Conservation (phyloP, 1,139 yeast genomes). For the Kazachstania sp. region DNA sequence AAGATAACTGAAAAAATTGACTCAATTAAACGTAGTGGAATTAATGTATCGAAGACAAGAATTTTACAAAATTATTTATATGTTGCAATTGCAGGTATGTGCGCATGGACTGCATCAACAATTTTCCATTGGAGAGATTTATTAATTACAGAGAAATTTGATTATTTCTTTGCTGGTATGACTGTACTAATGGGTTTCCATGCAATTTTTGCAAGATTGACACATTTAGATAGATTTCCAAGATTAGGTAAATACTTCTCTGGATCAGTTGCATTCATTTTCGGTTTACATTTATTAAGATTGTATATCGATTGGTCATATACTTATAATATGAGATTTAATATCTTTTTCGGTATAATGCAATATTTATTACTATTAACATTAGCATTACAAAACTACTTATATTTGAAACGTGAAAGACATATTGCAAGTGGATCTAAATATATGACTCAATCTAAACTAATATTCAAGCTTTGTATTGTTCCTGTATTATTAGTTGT, state of each 20-base stretch:
- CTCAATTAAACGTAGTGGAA: conserved; percentile 9
- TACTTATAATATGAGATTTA: conserved; percentile 89
- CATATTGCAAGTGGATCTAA: conserved; percentile 8
- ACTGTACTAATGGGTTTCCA: conserved; percentile 76
- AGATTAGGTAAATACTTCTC: conserved; percentile 33
- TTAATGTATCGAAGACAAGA: conserved; percentile 4
- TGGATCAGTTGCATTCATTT: conserved; percentile 38
- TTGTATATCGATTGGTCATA: conserved; percentile 76
- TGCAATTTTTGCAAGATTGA: conserved; percentile 51
- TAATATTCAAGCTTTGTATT: conserved; percentile 37
- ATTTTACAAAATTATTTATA: conserved; percentile 22
- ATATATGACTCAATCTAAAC: conserved; percentile 8
- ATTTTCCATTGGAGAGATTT: conserved; percentile 85
- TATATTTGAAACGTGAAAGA: conserved; percentile 9
- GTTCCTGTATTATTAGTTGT: conserved; percentile 44
- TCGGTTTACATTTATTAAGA: conserved; percentile 56
- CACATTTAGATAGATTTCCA: conserved; percentile 28
- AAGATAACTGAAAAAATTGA: conserved; percentile 29
- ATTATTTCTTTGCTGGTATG: conserved; percentile 87
- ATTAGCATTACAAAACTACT: conserved; percentile 30
- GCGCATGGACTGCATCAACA: conserved; percentile 82
- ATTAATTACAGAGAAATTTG: conserved; percentile 69
- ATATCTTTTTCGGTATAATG: conserved; percentile 63
- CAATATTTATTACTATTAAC: conserved; percentile 46
- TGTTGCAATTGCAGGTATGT: conserved; percentile 53